phyloP scores from a whole-genome alignment of 192 early-diverging fungal genomes.

The Linderina pennispora region DNA sequence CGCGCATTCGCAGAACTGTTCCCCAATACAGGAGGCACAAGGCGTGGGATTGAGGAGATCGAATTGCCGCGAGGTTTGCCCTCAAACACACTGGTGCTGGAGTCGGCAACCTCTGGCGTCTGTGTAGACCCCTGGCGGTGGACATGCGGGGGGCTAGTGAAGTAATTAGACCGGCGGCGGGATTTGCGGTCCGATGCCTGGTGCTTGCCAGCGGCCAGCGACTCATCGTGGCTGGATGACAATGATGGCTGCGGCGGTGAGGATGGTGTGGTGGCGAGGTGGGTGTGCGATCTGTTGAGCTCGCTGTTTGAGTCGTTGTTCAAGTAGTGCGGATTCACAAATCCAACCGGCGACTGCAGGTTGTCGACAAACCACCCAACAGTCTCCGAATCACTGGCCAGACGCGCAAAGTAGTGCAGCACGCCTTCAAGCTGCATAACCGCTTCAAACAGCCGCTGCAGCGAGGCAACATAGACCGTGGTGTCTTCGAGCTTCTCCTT shows the following conservation, averaged over 20 bases:
- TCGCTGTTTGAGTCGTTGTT: not conserved
- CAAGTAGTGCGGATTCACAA: not conserved
- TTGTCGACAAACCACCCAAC: conserved; percentile 41
- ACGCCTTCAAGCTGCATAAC: conserved; percentile 29
- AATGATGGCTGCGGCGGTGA: too few species aligned
- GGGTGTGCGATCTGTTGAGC: too few species aligned
- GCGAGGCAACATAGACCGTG: conserved; percentile 25
- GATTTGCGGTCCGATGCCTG: conserved; percentile 32
- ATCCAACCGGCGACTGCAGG: conserved; percentile 27
- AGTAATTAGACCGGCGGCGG: conserved; percentile 43
- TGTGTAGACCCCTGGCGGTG: too few species aligned
- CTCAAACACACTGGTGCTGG: not conserved
- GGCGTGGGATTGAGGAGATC: conserved; percentile 26
- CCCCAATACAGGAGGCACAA: conserved; percentile 10
- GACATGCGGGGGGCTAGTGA: too few species aligned
- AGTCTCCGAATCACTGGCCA: conserved; percentile 40
- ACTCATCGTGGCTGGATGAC: too few species aligned
- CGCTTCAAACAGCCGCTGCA: conserved; percentile 42
- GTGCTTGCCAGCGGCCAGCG: too few species aligned
- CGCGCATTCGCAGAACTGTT: conserved; percentile 5
- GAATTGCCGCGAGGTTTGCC: conserved; percentile 33
- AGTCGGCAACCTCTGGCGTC: not conserved
- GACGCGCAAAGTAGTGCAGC: conserved; percentile 43
- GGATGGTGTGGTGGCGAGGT: too few species aligned
- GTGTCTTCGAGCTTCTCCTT: conserved; percentile 48